These are phyloP conservation scores for Dryas drummondii DNA, from an alignment of 306 rosid species.

Conservation along the genomic window DNA sequence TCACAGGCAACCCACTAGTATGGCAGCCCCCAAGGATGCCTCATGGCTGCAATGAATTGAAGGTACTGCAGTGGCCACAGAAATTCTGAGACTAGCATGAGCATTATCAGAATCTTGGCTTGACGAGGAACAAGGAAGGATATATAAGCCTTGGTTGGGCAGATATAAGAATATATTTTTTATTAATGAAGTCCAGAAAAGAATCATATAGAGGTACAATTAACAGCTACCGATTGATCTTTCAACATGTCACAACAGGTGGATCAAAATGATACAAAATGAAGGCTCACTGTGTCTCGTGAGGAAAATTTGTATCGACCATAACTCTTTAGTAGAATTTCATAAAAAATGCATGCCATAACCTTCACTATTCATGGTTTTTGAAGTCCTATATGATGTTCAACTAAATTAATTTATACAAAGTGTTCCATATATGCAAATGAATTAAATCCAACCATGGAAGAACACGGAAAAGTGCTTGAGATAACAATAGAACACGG, in stretches of 20 bases:
- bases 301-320: not conserved
- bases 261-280: not conserved
- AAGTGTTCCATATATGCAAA: not conserved
- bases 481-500: not conserved
- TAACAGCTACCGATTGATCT: not conserved
- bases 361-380: not conserved
- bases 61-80: not conserved
- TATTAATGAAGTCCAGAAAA: too few relatives aligned
- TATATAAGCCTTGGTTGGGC: not conserved
- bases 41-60: not conserved
- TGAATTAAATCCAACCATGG: not conserved
- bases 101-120: not conserved
- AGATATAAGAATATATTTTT: not conserved
- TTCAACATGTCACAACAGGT: not conserved
- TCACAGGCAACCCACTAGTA: not conserved
- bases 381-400: not conserved
- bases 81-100: not conserved
- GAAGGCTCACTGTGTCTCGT: not conserved
- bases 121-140: not conserved
- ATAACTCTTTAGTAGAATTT: not conserved
- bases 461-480: not conserved
- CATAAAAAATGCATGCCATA: not conserved
- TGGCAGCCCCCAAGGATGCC: not conserved
- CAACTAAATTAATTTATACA: not conserved
- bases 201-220: not conserved